Conservation (phyloP, 78 protist genomes). For the Thecamonas trahens region DNA sequence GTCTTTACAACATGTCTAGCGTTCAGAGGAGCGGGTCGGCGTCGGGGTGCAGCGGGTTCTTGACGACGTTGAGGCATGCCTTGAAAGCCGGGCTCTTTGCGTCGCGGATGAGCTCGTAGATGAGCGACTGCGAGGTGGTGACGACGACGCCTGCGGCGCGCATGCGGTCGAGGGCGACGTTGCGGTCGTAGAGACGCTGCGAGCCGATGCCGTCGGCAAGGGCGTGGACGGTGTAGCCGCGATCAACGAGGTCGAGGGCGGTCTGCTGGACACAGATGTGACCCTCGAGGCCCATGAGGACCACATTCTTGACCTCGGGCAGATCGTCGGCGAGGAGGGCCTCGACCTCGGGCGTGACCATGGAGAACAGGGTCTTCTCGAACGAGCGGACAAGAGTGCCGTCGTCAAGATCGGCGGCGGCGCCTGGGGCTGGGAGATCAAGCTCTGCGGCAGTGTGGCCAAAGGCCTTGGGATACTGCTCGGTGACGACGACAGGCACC, state of each 20-base stretch:
- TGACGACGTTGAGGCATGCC: slow-evolving; percentile 18
- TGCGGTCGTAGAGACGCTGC: slow-evolving; percentile 5
- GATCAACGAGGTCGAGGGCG: slow-evolving; percentile 38
- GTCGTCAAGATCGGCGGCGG: too few species aligned
- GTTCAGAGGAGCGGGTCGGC: too few species aligned
- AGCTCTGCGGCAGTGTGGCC: slow-evolving; percentile 38
- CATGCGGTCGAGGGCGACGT: slow-evolving; percentile 43
- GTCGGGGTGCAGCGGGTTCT: not conserved
- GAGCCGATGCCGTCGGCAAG: slow-evolving; percentile 48
- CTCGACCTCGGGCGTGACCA: slow-evolving; percentile 30
- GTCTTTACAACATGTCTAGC: too few species aligned
- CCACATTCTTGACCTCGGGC: slow-evolving; percentile 12
- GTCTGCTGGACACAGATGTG: slow-evolving; percentile 62
- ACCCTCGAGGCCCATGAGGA: slow-evolving; percentile 53
- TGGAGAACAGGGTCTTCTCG: slow-evolving; percentile 45
- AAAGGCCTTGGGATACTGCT: slow-evolving; percentile 50
- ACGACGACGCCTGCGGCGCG: slow-evolving; percentile 40
- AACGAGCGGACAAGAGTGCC: not conserved
- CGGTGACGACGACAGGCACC: slow-evolving; percentile 44
- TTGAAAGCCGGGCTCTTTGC: slow-evolving; percentile 18
- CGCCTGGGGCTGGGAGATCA: not conserved
- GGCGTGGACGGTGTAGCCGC: slow-evolving; percentile 58
- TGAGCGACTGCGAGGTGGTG: slow-evolving; percentile 24
- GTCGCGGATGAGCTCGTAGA: slow-evolving; percentile 45
- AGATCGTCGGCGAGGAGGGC: not conserved